phyloP scores from a whole-genome alignment of 1,284 basidiomycete species.

The Takashimella tepidaria region DNA sequence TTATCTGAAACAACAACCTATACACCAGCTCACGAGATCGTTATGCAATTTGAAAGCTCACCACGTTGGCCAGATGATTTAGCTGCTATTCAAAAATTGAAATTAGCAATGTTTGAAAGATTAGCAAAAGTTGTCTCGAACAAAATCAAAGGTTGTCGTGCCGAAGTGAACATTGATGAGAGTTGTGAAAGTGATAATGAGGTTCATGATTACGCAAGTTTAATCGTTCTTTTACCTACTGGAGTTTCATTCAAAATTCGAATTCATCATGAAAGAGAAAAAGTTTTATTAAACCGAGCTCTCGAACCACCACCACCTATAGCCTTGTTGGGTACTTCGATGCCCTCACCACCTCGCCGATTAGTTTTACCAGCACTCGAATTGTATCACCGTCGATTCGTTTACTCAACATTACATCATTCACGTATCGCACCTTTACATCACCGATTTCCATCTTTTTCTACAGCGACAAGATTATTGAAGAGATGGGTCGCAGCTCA shows the following conservation, averaged over 20 bases:
- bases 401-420: slow-evolving; percentile 78
- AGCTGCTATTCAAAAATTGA: slow-evolving; percentile 86
- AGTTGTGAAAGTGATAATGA: slow-evolving; percentile 52
- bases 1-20: slow-evolving; percentile 57
- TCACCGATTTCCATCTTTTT: slow-evolving; percentile 73
- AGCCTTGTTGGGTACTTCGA: slow-evolving; percentile 30
- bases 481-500: slow-evolving; percentile 92
- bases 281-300: slow-evolving; percentile 68
- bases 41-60: slow-evolving; percentile 85
- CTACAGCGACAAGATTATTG: slow-evolving; percentile 76
- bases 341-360: slow-evolving; percentile 44
- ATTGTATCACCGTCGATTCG: slow-evolving; percentile 64
- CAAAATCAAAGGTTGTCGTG: slow-evolving; percentile 52
- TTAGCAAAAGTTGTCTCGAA: slow-evolving; percentile 62
- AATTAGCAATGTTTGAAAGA: slow-evolving; percentile 84
- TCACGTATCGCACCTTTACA: slow-evolving; percentile 71
- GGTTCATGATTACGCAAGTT: slow-evolving; percentile 63
- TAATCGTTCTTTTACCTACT: slow-evolving; percentile 73
- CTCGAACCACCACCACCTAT: slow-evolving; percentile 45
- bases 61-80: slow-evolving; percentile 94
- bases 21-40: slow-evolving; percentile 63
- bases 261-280: slow-evolving; percentile 86
- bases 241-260: slow-evolving; percentile 83
- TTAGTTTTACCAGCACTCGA: slow-evolving; percentile 58
- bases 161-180: slow-evolving; percentile 55